Base-by-base conservation (phyloP, 148 eudicot genomes). In the Nyssa sinensis region DNA sequence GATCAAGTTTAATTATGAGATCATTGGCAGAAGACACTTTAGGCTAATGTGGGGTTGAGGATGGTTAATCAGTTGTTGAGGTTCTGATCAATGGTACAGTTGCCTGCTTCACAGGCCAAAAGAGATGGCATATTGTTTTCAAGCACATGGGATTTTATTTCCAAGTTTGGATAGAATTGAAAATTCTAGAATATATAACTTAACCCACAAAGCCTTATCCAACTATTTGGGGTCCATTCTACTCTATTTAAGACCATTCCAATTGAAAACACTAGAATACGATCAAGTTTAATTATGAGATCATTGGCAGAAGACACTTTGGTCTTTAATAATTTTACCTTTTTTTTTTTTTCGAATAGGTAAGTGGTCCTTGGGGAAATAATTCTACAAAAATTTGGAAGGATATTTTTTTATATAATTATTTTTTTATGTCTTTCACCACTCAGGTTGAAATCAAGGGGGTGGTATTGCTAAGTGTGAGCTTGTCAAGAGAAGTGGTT, bases 401-500 rank as follows among this genome's bases (percentile, higher is more conserved):
- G 23, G n/a, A 58, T 29, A 27, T 59, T 14, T 24, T 69, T 59
- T 64, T 63, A 14, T 28, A 23, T 21, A 10, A 23, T 64, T 30
- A 16, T 7, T 69, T 57, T 73, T 33, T 59, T 14, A n/a, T n/a
- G n/a, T 49, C 58, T 55, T 74, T 59, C 67, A 24, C 35, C 64
- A 29, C 72, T 57, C 87, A 94, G 98, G 88, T 94, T 74, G 74
- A 80, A 7, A 72, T 95, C 70, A 93, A 84, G 78, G 94, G 97
- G 51, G 89, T 91, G 67, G 89, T 95, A 60, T 82, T 95, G 74
- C 82, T 93, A 70, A 79, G 88, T 64, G 86, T 83, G 66, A 90
- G 94, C 78, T 82, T 95, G 84, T 89, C 99, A 41, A 88, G 99
- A 77, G 98, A 95, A 75, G 92, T 91, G 70, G 90, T 95, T 69